These are phyloP conservation scores for Rubroboletus pulcherrimus DNA, from an alignment of 768 basidiomycete species.

Conservation along the genomic window DNA sequence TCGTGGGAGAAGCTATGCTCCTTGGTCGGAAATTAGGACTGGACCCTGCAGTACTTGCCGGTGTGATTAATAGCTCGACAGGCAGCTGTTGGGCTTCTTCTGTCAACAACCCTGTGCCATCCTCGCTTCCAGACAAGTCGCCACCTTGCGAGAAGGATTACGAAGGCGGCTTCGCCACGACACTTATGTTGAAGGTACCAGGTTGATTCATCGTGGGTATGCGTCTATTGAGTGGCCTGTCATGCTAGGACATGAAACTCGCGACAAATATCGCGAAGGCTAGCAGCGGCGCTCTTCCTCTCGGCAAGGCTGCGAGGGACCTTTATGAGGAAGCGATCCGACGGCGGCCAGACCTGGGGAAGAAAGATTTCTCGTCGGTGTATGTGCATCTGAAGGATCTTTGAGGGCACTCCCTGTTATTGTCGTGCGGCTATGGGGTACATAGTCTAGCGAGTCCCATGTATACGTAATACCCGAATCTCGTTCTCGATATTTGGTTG, in stretches of 20 bases:
- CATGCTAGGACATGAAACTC: slow-evolving; percentile 74
- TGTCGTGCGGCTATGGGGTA: background rate
- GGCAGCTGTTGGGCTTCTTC: slow-evolving; percentile 82
- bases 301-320: slow-evolving; percentile 60
- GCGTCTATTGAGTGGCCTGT: slow-evolving; percentile 4
- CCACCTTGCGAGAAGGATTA: slow-evolving; percentile 83
- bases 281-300: slow-evolving; percentile 50
- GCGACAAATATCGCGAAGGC: slow-evolving; percentile 61
- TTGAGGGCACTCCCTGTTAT: background rate
- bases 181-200: slow-evolving; percentile 83
- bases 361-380: slow-evolving; percentile 79
- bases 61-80: slow-evolving; percentile 82
- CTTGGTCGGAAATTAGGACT: slow-evolving; percentile 81
- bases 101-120: slow-evolving; percentile 85
- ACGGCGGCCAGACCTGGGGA: slow-evolving; percentile 54
- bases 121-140: slow-evolving; percentile 62
- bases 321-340: slow-evolving; percentile 58
- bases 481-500: slow-evolving; percentile 16
- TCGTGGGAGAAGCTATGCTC: slow-evolving; percentile 87
- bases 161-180: slow-evolving; percentile 82
- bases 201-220: background rate
- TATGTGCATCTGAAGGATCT: slow-evolving; percentile 55
- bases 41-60: slow-evolving; percentile 68
- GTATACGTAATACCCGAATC: slow-evolving; percentile 15
- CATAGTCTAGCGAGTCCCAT: background rate